phyloP scores from a whole-genome alignment of 2,329 filamentous ascomycete genomes.

The Trichocomaceae sp. region DNA sequence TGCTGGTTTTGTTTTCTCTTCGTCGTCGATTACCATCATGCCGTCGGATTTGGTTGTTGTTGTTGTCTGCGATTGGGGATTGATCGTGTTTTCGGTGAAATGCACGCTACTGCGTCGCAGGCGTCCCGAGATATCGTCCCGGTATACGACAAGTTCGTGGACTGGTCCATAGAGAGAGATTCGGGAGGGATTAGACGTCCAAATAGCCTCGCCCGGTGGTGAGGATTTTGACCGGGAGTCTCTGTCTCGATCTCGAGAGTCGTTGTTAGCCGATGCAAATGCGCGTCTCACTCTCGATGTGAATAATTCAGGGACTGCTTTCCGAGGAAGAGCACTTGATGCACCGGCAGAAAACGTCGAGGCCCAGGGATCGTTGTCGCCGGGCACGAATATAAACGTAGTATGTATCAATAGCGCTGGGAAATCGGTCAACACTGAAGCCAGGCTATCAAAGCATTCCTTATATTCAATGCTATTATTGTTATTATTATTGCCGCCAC shows the following conservation, averaged over 20 bases:
- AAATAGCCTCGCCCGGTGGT: slow-evolving; percentile 66
- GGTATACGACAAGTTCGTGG: slow-evolving; percentile 78
- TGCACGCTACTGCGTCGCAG: slow-evolving; percentile 68
- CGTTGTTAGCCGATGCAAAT: slow-evolving; percentile 71
- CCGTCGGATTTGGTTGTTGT: neutral
- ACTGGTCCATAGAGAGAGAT: slow-evolving; percentile 78
- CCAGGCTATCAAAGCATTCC: slow-evolving; percentile 86
- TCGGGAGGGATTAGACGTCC: slow-evolving; percentile 81
- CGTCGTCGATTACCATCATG: slow-evolving; percentile 8
- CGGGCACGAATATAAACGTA: slow-evolving; percentile 88
- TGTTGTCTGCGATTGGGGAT: neutral
- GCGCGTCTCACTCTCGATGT: slow-evolving; percentile 76
- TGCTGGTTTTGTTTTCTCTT: neutral
- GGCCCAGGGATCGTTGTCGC: slow-evolving; percentile 96
- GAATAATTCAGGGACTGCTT: slow-evolving; percentile 74
- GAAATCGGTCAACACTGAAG: slow-evolving; percentile 74
- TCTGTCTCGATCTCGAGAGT: slow-evolving; percentile 52
- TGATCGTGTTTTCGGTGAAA: slow-evolving; percentile 2
- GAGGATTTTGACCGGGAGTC: slow-evolving; percentile 45
- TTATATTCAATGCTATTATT: slow-evolving; percentile 96
- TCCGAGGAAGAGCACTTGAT: slow-evolving; percentile 41
- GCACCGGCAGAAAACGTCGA: slow-evolving; percentile 61
- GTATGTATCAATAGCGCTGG: slow-evolving; percentile 69
- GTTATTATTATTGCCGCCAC: slow-evolving; percentile 67
- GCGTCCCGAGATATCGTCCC: slow-evolving; percentile 78